Percentiles rank a stretch among this genome's conserved stretches.
Conservation (phyloP, 495 filamentous ascomycete genomes). For the Stereocaulon alpinum region DNA sequence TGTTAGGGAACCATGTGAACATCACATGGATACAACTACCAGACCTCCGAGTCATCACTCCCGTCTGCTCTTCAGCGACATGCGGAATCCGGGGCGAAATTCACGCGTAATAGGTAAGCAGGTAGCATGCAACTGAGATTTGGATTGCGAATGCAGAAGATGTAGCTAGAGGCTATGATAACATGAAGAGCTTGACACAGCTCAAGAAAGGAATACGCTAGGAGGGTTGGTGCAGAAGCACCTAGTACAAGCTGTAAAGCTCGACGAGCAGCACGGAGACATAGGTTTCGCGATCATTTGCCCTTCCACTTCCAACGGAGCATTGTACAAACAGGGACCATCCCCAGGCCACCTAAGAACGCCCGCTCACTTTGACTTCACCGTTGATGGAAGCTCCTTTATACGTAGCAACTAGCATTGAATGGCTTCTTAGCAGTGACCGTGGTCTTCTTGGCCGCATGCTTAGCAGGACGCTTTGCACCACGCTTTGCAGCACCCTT, state of each 20-base stretch:
- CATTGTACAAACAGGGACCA: conserved; percentile 34
- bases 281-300: conserved; percentile 60
- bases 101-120: conserved; percentile 59
- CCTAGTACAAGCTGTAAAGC: conserved; percentile 50
- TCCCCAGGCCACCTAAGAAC: too few species aligned
- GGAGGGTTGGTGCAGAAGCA: conserved; percentile 41
- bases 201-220: conserved; percentile 32
- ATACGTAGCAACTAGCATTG: background rate
- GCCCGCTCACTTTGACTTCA: too few species aligned
- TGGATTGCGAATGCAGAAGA: conserved; percentile 47
- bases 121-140: conserved; percentile 54
- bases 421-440: too few species aligned
- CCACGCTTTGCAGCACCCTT: too few species aligned
- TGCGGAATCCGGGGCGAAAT: conserved; percentile 52
- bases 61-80: conserved; percentile 53
- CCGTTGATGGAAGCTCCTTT: conserved; percentile 12
- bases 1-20: conserved; percentile 64
- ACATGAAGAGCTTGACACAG: background rate
- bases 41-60: conserved; percentile 56
- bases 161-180: conserved; percentile 37
- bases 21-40: conserved; percentile 62
- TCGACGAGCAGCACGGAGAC: conserved; percentile 49
- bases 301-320: conserved; percentile 45
- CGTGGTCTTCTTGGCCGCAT: too few species aligned
- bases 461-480: too few species aligned